Conservation (phyloP, 345 rosid genomes). For the rapeseed (Brassica napus) region DNA sequence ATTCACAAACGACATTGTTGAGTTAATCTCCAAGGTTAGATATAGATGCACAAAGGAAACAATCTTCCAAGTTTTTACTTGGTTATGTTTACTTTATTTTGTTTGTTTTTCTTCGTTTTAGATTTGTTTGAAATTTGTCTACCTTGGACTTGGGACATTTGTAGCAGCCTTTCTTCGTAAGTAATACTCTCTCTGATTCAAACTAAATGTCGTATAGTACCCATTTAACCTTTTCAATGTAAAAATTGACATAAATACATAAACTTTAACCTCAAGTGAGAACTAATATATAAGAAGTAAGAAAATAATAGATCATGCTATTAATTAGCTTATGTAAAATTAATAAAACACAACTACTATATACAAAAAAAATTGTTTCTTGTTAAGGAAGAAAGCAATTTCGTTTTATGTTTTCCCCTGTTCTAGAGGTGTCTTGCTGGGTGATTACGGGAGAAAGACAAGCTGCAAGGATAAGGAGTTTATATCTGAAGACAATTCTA, state of each 20-base stretch:
- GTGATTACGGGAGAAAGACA: constrained; percentile 57
- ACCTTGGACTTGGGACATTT: constrained; percentile 44
- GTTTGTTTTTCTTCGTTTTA: constrained; percentile 20
- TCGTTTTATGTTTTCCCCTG: neutral
- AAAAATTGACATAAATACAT: neutral
- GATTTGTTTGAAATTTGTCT: constrained; percentile 50
- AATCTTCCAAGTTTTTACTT: neutral
- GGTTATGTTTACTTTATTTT: neutral
- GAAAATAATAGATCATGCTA: neutral
- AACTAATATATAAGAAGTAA: neutral
- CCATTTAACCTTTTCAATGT: neutral
- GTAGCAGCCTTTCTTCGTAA: constrained; percentile 55
- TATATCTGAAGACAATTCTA: neutral
- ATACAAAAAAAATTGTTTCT: neutral
- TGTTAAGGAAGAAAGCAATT: neutral
- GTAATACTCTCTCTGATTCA: neutral
- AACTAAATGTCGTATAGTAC: neutral
- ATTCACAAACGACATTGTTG: constrained; percentile 38
- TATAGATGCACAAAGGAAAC: neutral
- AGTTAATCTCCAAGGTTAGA: constrained; percentile 54
- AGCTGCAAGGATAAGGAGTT: neutral
- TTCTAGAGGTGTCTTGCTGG: constrained; percentile 80
- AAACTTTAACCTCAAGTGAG: neutral
- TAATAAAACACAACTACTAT: neutral
- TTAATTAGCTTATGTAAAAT: neutral